These are phyloP conservation scores for Geotrichum candidum DNA, from an alignment of 1,139 yeast genomes.

Conservation along the genomic window DNA sequence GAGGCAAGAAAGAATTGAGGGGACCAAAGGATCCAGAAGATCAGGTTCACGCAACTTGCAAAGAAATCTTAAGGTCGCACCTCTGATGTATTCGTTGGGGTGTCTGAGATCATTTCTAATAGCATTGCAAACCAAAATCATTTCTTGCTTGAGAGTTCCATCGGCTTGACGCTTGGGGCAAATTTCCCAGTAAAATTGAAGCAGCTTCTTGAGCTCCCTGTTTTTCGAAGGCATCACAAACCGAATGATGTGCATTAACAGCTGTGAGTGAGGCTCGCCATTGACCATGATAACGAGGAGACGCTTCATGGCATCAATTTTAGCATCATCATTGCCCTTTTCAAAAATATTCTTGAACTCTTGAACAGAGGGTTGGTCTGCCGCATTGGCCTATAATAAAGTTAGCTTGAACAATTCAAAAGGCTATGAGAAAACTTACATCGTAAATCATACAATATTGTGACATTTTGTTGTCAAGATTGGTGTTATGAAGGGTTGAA, in stretches of 20 bases:
- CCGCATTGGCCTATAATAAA: conserved; percentile 24
- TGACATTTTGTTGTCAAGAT: conserved; percentile 11
- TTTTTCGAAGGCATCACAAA: conserved; percentile 94
- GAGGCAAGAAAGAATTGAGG: conserved; percentile 83
- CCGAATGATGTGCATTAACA: conserved; percentile 93
- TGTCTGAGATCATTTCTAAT: conserved; percentile 96
- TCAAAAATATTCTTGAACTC: conserved; percentile 80
- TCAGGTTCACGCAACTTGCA: conserved; percentile 90
- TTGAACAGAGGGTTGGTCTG: conserved; percentile 63
- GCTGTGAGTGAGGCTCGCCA: conserved; percentile 91
- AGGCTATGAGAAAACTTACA: conserved; percentile 3
- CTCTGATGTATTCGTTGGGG: conserved; percentile 95
- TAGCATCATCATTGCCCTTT: conserved; percentile 82
- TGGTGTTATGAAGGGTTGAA: neutral
- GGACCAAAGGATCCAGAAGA: conserved; percentile 89
- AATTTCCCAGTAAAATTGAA: conserved; percentile 97
- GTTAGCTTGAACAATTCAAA: neutral
- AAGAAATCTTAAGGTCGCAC: conserved; percentile 87
- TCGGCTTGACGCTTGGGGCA: conserved; percentile 85
- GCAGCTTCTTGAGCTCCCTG: conserved; percentile 83
- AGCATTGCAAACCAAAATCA: conserved; percentile 97
- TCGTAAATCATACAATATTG: conserved; percentile 17
- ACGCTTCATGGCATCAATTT: conserved; percentile 84
- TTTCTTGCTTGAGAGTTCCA: conserved; percentile 94
- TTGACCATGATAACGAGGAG: conserved; percentile 82